Evolutionary conservation across 768 basidiomycete species (phyloP), one percentile per base, ranked within the genome.

Genomic region (Gautieria morchelliformis): DNA sequence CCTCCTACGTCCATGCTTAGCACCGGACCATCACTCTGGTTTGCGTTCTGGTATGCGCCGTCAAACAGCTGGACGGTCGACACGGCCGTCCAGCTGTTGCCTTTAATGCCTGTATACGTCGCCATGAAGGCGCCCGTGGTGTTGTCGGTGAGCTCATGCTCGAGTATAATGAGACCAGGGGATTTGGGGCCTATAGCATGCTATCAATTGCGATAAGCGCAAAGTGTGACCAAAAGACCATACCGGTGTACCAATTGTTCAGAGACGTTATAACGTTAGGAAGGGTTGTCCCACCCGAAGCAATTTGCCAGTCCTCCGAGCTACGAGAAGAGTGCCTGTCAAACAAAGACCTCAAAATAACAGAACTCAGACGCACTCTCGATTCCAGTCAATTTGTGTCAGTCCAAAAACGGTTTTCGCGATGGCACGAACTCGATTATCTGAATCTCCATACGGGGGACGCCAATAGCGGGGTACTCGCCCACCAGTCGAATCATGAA

Each of bases 331-430:
- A 24, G 56, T 27, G 52, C 11, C 15, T 6, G 24, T 49, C 27
- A 44, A 35, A 7, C 52, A 9, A 49, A 50, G n/a, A 35, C n/a
- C 58, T 27, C 55, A 24, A n/a, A 33, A 22, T 42, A 27, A 22
- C n/a, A 20, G 45, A 56, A 15, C 12, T 45, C 19, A 1, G 7
- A 60, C 80, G 53, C 71, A 89, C 87, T 94, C 93, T 59, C 84
- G 80, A 70, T 95, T 93, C 94, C 94, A 97, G 62, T 90, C 71
- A 55, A 94, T 79, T n/a, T 89, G 87, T 20, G 77, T 76, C 61
- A 97, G 69, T 24, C 89, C 91, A 66, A 96, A 93, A 33, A 93
- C 85, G 66, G 90, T 83, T 66, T 79, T 75, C 24, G 93, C 94
- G 64, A 98, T 89, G 4, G 92, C 84, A 39, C 81, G 75, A 33